Evolutionary conservation across 345 rosid species (phyloP).

Genomic region (Syzygium aqueum): DNA sequence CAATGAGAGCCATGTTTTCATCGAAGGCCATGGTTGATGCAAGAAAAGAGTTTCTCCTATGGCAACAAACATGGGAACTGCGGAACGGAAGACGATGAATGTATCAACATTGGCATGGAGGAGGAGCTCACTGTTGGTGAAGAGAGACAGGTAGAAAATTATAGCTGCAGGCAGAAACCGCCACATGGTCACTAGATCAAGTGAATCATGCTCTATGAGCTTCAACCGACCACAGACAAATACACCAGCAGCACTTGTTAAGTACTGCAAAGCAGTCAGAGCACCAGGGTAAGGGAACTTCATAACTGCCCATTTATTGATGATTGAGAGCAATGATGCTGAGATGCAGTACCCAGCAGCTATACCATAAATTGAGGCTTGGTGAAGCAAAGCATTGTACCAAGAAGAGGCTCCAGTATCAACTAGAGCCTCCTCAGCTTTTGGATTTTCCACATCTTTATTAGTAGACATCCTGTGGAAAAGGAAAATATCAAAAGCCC

Average conservation of each 20-base stretch:
- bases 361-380: conserved; percentile 63
- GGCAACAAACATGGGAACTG: conserved; percentile 91
- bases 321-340: conserved; percentile 89
- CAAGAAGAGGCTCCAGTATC: conserved; percentile 18
- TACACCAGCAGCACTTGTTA: conserved; percentile 86
- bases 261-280: conserved; percentile 84
- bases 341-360: conserved; percentile 92
- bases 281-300: conserved; percentile 97
- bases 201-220: conserved; percentile 58
- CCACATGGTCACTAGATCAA: conserved; percentile 81
- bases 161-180: conserved; percentile 89
- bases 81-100: conserved; percentile 87
- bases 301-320: conserved; percentile 98
- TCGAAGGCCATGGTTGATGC: conserved; percentile 86
- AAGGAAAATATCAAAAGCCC: not conserved
- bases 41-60: conserved; percentile 79
- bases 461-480: conserved; percentile 20
- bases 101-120: conserved; percentile 97
- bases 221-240: conserved; percentile 44
- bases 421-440: conserved; percentile 11
- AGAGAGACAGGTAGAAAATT: conserved; percentile 84
- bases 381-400: conserved; percentile 37
- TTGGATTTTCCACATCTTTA: conserved; percentile 37
- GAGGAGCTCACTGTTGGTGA: conserved; percentile 94
- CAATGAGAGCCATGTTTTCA: conserved; percentile 73